Percentiles rank a stretch among this genome's conserved stretches.
phyloP scores from a whole-genome alignment of 495 filamentous ascomycete species.

The Penicillium verhagenii region DNA sequence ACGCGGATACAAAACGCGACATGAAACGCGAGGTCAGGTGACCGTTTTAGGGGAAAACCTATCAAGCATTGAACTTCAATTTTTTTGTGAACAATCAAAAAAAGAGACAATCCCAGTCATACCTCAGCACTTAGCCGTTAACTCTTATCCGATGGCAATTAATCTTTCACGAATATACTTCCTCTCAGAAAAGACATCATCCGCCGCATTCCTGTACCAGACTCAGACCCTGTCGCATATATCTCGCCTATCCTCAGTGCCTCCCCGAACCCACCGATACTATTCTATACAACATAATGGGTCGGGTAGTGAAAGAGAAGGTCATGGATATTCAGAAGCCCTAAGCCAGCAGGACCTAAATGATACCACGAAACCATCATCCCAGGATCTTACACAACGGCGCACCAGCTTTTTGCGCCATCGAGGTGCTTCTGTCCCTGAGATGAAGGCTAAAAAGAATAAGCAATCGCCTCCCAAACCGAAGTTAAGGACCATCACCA shows the following conservation, averaged over 20 bases:
- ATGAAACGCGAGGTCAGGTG: slow-evolving; percentile 27
- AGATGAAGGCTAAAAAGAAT: not conserved
- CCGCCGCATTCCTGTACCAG: slow-evolving; percentile 68
- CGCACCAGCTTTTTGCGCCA: slow-evolving; percentile 27
- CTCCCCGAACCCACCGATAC: slow-evolving; percentile 9
- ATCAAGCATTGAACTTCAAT: not conserved
- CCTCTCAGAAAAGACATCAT: slow-evolving; percentile 22
- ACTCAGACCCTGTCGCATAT: slow-evolving; percentile 55
- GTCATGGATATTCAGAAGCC: not conserved
- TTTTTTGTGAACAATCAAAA: no score
- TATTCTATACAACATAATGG: slow-evolving; percentile 6
- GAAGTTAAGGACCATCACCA: slow-evolving; percentile 19
- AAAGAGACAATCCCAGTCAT: not conserved
- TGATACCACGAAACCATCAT: not conserved
- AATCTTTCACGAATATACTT: slow-evolving; percentile 23
- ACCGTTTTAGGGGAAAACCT: not conserved
- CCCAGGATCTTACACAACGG: not conserved
- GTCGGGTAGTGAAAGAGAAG: not conserved
- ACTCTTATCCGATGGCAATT: slow-evolving; percentile 20
- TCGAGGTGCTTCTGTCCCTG: slow-evolving; percentile 18
- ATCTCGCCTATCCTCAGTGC: slow-evolving; percentile 10
- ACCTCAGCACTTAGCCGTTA: not conserved
- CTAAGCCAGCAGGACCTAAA: not conserved
- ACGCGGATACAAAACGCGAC: slow-evolving; percentile 3
- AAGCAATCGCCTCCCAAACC: not conserved